Evolutionary conservation across 176 grass and related monocot species (phyloP).

Genomic region (Bothriochloa decipiens): DNA sequence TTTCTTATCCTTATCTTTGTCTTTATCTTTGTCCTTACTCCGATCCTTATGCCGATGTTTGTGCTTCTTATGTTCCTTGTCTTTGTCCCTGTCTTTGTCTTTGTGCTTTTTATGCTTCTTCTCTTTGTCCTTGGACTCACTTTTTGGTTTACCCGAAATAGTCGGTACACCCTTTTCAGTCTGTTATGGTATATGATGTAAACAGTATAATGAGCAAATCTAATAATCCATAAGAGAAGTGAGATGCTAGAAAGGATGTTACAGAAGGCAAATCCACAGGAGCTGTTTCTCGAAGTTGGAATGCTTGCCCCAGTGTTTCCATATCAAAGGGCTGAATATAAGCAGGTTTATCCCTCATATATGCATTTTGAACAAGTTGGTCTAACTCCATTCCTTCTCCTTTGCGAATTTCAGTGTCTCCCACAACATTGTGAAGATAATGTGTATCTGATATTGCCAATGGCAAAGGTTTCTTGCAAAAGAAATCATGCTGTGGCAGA

Average conservation of each 20-base stretch:
- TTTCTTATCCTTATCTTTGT: conserved; percentile 86
- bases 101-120: conserved; percentile 96
- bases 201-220: conserved; percentile 22
- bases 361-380: conserved; percentile 78
- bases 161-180: conserved; percentile 85
- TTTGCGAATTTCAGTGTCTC: conserved; percentile 92
- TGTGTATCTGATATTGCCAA: conserved; percentile 89
- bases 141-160: conserved; percentile 77
- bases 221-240: not conserved
- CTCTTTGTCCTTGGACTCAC: conserved; percentile 85
- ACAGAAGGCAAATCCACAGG: conserved; percentile 89
- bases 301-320: conserved; percentile 77
- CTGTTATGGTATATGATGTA: conserved; percentile 43
- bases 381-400: conserved; percentile 98
- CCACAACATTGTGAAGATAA: conserved; percentile 90
- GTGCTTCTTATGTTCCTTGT: conserved; percentile 98
- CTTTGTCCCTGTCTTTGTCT: conserved; percentile 87
- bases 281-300: conserved; percentile 86
- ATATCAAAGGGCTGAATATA: conserved; percentile 78
- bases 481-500: conserved; percentile 83
- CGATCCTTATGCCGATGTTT: conserved; percentile 94
- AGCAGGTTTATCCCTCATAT: conserved; percentile 71
- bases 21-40: conserved; percentile 83
- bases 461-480: conserved; percentile 85
- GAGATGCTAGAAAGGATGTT: conserved; percentile 47